Evolutionary conservation across 305 asterid species (phyloP), one percentile per base, ranked within the genome.

Genomic region (Plantago coronopus): DNA sequence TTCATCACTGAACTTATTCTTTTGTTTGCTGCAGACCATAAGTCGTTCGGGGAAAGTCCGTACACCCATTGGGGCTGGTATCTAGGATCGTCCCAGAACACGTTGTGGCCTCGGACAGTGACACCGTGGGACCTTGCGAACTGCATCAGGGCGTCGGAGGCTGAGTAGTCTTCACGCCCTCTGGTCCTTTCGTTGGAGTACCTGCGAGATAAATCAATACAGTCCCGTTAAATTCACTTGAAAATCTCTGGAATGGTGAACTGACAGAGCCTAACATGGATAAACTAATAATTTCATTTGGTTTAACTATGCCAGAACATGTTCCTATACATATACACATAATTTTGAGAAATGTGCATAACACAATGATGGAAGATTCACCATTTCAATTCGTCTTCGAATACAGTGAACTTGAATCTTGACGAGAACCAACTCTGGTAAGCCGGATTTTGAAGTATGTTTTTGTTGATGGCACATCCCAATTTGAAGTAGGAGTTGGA

Each of bases 81-180:
- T 0, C 6, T 19, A 1, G 79, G 80, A 59, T 84, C 81, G 2
- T 84, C 85, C 97, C 95, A 89, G 45, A 82, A 63, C 0, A 89
- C 70, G 16, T 84, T 86, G 73, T 89, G 97, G 38, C 97, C 97
- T 10, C 97, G 87, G 22, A 83, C 64, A 0, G 68, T n/a, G 19
- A 81, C 19, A 10, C 82, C 77, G 18, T 34, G 69, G 0, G 74
- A 63, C 17, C 43, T 49, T 23, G 74, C 69, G 11, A 83, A 76
- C 0, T 22, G 17, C 50, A 83, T 31, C 76, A 89, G n/a, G 38
- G 84, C 74, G 17, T 89, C 95, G 2, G 88, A 21, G 8, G 15
- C 7, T 0, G 79, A 55, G 74, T 87, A 89, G 73, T 83, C 72
- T 46, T 55, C 51, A 2, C 6, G 15, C 10, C 63, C 63, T 16